phyloP scores from a whole-genome alignment of 176 grass and related monocot species.

The Oryza glumipatula region DNA sequence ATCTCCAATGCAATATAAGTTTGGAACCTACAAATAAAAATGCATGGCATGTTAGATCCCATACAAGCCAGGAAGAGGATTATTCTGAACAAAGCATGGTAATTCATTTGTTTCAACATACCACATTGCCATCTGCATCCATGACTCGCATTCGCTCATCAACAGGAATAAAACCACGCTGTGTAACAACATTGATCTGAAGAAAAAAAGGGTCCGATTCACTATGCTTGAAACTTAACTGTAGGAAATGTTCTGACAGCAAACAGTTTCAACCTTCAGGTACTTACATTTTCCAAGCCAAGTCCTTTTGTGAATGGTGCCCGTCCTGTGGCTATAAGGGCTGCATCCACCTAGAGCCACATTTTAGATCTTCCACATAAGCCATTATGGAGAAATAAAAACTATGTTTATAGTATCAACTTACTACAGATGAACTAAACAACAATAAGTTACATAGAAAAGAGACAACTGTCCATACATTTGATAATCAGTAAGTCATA shows the following conservation, averaged over 20 bases:
- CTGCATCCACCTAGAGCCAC: slow-evolving; percentile 82
- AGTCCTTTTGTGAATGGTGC: slow-evolving; percentile 95
- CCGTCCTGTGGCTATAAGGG: slow-evolving; percentile 96
- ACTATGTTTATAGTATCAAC: background rate
- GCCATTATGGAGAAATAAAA: background rate
- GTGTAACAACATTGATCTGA: slow-evolving; percentile 86
- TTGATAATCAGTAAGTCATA: background rate
- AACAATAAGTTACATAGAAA: slow-evolving; percentile 17
- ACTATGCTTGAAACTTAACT: slow-evolving; percentile 12
- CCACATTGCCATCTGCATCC: slow-evolving; percentile 81
- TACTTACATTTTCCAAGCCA: slow-evolving; percentile 96
- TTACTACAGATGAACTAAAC: slow-evolving; percentile 15
- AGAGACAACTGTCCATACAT: background rate
- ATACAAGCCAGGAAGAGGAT: slow-evolving; percentile 2
- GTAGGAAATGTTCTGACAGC: background rate
- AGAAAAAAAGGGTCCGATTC: slow-evolving; percentile 40
- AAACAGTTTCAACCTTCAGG: slow-evolving; percentile 18
- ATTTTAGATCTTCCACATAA: background rate
- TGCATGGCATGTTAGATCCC: background rate
- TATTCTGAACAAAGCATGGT: background rate
- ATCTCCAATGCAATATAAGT: slow-evolving; percentile 98
- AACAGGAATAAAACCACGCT: slow-evolving; percentile 94
- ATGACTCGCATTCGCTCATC: slow-evolving; percentile 92
- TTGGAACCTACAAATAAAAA: slow-evolving; percentile 58
- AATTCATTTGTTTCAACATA: slow-evolving; percentile 38